These are phyloP conservation scores for Barbarea vulgaris DNA, from an alignment of 345 rosid species.

Conservation along the genomic window DNA sequence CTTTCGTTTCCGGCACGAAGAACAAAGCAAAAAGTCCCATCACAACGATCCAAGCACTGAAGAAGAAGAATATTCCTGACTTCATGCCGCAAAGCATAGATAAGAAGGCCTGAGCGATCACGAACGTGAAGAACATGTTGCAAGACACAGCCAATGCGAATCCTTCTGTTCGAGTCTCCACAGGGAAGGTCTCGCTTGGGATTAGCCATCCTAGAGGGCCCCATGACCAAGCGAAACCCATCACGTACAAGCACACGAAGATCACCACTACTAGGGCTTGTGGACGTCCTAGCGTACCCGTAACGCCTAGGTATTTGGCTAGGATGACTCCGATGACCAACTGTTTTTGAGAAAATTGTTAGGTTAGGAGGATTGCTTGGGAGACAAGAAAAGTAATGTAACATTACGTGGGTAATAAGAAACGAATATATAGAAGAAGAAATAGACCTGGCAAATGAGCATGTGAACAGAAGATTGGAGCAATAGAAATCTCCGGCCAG, in stretches of 20 bases:
- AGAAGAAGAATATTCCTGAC: conserved; percentile 60
- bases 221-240: conserved; percentile 70
- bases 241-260: conserved; percentile 48
- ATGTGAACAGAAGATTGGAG: conserved; percentile 52
- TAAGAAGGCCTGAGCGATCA: conserved; percentile 56
- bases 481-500: conserved; percentile 57
- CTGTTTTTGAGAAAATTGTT: conserved; percentile 18
- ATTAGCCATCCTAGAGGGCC: conserved; percentile 65
- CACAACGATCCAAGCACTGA: conserved; percentile 46
- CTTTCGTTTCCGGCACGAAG: conserved; percentile 56
- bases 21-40: conserved; percentile 50
- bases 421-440: background rate
- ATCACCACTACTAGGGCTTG: conserved; percentile 42
- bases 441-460: conserved; percentile 41
- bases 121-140: conserved; percentile 58
- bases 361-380: background rate
- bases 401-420: background rate
- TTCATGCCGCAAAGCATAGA: conserved; percentile 53
- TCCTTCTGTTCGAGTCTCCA: conserved; percentile 52
- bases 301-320: conserved; percentile 14
- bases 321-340: conserved; percentile 37
- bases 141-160: conserved; percentile 48
- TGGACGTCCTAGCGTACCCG: conserved; percentile 20
- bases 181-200: conserved; percentile 60
- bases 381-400: background rate